Evolutionary conservation across 768 basidiomycete genomes (phyloP), one percentile per base, ranked within the genome.

Genomic region (Cubamyces lactineus): DNA sequence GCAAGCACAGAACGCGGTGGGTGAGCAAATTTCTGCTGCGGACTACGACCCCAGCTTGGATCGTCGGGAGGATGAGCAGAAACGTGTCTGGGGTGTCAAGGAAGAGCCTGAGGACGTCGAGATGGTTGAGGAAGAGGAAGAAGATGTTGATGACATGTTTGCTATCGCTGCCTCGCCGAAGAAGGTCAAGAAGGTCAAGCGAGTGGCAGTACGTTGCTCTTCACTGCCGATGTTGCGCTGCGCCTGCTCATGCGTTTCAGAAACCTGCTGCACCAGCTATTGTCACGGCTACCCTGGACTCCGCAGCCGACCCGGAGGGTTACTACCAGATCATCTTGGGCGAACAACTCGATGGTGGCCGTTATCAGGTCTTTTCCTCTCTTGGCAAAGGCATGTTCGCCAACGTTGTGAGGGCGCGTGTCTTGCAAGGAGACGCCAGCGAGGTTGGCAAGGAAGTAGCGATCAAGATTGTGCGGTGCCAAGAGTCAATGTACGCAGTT

Each of bases 371-470:
- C 11, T 95, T 91, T 67, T 94, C 93, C 50, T 92, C 86, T 50
- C 80, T 98, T n/a, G 97, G 97, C 17, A 96, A 96, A 73, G 97
- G 97, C 50, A 99, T 99, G 96, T 99, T 98, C 73, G 94, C 95
- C 50, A 94, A 92, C 58, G 97, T 99, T 52, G 94, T 98, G 26
- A 85, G 92, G 48, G 96, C 96, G 9, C 86, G 93, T 34, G 83
- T 94, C 11, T 78, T 96, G 46, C 78, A 88, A 75, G 79, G 81
- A 53, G 89, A 91, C 38, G 58, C 80, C 11, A 77, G 80, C 58
- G 80, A 84, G 53, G 65, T 63, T 40, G 82, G 86, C 42, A 78
- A 79, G 69, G 96, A 99, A 73, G 95, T 98, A 11, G 97, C 97
- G 0, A 98, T 99, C 74, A 99, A 99, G 77, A 96, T 99, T 61